A percentile compares a stretch with the other conserved stretches of the same genome.
Conservation (phyloP, 768 basidiomycete species). For the Phylloporus sp. region DNA sequence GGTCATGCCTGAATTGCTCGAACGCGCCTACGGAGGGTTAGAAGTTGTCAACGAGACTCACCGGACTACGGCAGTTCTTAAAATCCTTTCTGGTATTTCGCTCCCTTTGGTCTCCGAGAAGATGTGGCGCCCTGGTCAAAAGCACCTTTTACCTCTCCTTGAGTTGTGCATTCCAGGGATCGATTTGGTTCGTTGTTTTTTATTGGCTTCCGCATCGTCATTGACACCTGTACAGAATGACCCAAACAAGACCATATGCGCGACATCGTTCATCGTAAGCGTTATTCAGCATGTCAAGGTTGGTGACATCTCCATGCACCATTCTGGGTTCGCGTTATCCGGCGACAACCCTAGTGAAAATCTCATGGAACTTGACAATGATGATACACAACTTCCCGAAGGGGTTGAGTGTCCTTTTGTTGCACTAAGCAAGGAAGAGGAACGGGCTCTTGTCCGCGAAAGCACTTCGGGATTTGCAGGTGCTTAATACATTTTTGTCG, state of each 20-base stretch:
- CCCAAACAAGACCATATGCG: constrained; percentile 73
- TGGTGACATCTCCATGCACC: constrained; percentile 66
- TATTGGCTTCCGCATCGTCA: background rate
- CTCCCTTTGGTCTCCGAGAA: constrained; percentile 73
- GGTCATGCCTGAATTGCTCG: constrained; percentile 87
- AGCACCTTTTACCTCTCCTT: constrained; percentile 81
- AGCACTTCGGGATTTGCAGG: constrained; percentile 78
- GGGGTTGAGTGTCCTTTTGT: constrained; percentile 37
- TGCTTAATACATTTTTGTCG: constrained; percentile 27
- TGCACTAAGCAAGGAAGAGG: constrained; percentile 56
- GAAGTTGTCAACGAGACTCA: constrained; percentile 95
- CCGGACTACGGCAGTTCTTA: constrained; percentile 86
- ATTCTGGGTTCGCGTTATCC: constrained; percentile 52
- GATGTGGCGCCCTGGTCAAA: constrained; percentile 82
- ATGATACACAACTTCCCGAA: constrained; percentile 47
- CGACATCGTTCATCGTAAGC: constrained; percentile 74
- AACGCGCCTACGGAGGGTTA: constrained; percentile 87
- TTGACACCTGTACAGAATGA: constrained; percentile 54
- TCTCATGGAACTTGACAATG: constrained; percentile 50
- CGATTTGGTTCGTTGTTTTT: constrained; percentile 57
- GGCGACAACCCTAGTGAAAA: constrained; percentile 52
- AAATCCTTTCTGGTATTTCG: constrained; percentile 74
- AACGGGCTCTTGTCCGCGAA: constrained; percentile 68
- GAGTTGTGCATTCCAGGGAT: constrained; percentile 91
- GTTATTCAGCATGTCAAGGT: constrained; percentile 74